These are phyloP conservation scores for Xylaria multiplex DNA, from an alignment of 2,329 filamentous ascomycete genomes.

Conservation along the genomic window DNA sequence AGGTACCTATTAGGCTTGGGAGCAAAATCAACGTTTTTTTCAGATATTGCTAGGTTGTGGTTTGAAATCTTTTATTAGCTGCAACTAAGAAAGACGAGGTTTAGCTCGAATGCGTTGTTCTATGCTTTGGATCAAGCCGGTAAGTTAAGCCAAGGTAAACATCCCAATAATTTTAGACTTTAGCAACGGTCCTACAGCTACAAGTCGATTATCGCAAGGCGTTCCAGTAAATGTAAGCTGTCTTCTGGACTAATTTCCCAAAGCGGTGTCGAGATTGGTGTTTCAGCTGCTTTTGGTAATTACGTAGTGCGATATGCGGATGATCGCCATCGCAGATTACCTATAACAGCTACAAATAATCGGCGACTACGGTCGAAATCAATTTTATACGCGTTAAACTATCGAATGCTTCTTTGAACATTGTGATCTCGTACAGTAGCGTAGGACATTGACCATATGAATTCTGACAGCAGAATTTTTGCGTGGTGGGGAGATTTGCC, in stretches of 20 bases:
- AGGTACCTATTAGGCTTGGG: no score
- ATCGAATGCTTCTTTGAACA: slow-evolving; percentile 12
- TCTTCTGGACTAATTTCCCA: slow-evolving; percentile 9
- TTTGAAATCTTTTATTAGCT: slow-evolving; percentile 1
- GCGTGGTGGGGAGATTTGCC: not conserved
- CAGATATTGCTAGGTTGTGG: not conserved
- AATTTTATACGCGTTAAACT: slow-evolving; percentile 28
- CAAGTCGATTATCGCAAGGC: not conserved
- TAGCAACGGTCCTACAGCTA: not conserved
- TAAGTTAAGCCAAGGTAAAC: not conserved
- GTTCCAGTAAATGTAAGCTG: not conserved
- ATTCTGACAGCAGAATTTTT: not conserved
- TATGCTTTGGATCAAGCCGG: not conserved
- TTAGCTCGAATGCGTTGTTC: not conserved
- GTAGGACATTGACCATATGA: not conserved
- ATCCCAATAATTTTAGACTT: not conserved
- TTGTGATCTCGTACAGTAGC: not conserved
- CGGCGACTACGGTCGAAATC: slow-evolving; percentile 6
- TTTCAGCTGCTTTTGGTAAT: slow-evolving; percentile 25
- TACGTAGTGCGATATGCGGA: slow-evolving; percentile 7
- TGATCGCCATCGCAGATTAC: slow-evolving; percentile 23
- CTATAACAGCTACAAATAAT: slow-evolving; percentile 17
- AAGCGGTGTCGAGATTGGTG: not conserved
- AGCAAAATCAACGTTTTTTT: no score
- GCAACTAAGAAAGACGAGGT: not conserved